phyloP scores from a whole-genome alignment of 2,329 filamentous ascomycete species.

The Penicillium sp. region DNA sequence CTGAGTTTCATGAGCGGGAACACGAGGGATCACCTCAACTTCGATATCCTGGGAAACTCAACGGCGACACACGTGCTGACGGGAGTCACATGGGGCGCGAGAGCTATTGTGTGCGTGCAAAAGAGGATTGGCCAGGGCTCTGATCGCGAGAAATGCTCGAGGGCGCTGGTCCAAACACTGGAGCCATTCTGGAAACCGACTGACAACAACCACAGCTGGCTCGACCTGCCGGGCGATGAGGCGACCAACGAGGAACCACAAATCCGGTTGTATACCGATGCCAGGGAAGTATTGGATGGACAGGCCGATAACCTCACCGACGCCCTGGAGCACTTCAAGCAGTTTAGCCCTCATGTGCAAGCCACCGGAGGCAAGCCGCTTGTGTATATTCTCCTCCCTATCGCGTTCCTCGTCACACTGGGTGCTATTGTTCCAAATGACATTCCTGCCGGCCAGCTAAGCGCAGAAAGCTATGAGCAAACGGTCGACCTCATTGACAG shows the following conservation, averaged over 20 bases:
- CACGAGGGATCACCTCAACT: slow-evolving; percentile 1
- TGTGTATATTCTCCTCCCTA: slow-evolving; percentile 7
- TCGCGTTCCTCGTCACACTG: slow-evolving; percentile 10
- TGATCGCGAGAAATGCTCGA: neutral
- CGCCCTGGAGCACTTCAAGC: slow-evolving; percentile 4
- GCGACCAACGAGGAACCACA: neutral
- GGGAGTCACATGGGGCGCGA: slow-evolving; percentile 8
- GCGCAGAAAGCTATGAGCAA: slow-evolving; percentile 4
- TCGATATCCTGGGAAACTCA: neutral
- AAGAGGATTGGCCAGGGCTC: neutral
- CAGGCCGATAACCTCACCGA: neutral
- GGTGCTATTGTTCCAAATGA: neutral
- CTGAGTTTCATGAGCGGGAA: slow-evolving; percentile 6
- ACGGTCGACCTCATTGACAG: neutral
- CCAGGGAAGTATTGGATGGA: neutral
- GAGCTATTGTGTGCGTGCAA: neutral
- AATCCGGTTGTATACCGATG: slow-evolving; percentile 7
- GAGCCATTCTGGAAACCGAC: neutral
- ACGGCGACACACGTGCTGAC: slow-evolving; percentile 13
- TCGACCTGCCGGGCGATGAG: too few relatives aligned
- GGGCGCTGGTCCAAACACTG: neutral
- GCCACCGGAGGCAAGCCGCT: slow-evolving; percentile 8
- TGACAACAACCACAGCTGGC: neutral
- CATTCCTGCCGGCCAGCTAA: neutral
- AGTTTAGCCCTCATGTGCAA: neutral